Evolutionary conservation across 2,329 filamentous ascomycete genomes (phyloP), one percentile per base, ranked within the genome.

Genomic region (Microdochium paspali): DNA sequence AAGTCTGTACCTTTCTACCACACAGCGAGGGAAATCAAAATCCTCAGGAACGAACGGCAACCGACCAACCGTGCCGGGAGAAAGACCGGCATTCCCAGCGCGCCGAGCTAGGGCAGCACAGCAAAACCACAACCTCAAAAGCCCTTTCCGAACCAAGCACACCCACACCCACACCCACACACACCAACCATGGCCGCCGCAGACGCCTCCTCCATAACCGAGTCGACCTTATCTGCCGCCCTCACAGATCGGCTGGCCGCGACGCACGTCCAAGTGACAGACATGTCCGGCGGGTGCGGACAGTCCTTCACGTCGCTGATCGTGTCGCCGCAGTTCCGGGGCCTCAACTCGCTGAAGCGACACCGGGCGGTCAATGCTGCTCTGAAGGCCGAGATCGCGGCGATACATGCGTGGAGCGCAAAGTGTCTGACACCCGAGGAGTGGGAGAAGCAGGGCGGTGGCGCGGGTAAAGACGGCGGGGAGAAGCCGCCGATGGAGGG

Each of bases 381-480:
- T 4, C 73, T 96, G 57, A 91, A 90, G 70, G 79, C 84, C 44
- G 90, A 96, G 69, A 95, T 96, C 63, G 87, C 87, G 15, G 80
- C 79, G 54, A 95, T 96, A 57, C 90, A 96, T 71, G 90, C 90
- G 32, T 96, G 90, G 90, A 94, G 88, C 48, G 88, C 90, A 24
- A 94, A 90, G 69, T 95, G 90, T 65, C 86, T 90, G 70, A 96
- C 90, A 9, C 87, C 88, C 0, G 87, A 90, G 59, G 88, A 96
- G 71, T 95, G 86, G 82, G 80, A 87, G 69, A 82, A 79, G 66
- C 78, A 85, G 21, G 42, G 25, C 20, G 45, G 24, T 23, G 35
- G 1, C 23, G 18, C 43, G 12, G 62, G 55, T 49, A 53, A 49
- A 12, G 50, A 53, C 12, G 58, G 58, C 15, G 55, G n/a, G n/a